Evolutionary conservation across 192 early-diverging fungal species (phyloP).

Genomic region (Gigaspora rosea): DNA sequence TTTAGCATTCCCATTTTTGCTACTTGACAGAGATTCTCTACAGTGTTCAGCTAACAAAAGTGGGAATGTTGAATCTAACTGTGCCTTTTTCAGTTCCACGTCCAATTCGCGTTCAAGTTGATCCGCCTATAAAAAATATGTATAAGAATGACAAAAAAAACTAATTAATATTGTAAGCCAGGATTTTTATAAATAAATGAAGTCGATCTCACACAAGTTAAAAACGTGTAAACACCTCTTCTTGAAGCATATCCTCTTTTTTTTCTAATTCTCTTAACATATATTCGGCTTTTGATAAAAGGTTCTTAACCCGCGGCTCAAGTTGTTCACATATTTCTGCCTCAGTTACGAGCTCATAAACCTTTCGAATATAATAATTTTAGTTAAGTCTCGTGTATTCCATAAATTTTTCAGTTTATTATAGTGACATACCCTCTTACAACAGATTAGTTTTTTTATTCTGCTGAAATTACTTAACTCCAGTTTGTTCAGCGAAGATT

Average conservation of each 20-base stretch:
- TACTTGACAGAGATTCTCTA: too few species aligned
- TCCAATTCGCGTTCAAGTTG: constrained; percentile 1
- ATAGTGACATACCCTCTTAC: constrained; percentile 1
- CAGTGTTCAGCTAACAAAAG: too few species aligned
- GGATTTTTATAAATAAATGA: neutral
- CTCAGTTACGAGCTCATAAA: constrained; percentile 22
- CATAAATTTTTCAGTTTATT: neutral
- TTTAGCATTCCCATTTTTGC: too few species aligned
- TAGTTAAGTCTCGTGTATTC: neutral
- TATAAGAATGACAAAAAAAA: neutral
- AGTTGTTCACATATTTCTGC: constrained; percentile 16
- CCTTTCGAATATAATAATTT: neutral
- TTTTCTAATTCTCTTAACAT: constrained; percentile 2
- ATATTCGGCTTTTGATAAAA: constrained; percentile 22
- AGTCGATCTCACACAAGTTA: too few species aligned
- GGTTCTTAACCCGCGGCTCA: neutral
- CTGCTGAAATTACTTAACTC: neutral
- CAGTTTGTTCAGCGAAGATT: neutral
- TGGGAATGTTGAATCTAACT: neutral
- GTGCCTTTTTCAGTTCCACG: constrained; percentile 1
- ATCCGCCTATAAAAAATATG: neutral
- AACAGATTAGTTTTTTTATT: neutral
- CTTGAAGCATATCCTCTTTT: constrained; percentile 3
- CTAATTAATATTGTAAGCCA: neutral
- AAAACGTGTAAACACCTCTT: neutral